Evolutionary conservation across 352 stramenopile genomes (phyloP), one percentile per base, ranked within the genome.

Genomic region (Nothophytophthora sp.): DNA sequence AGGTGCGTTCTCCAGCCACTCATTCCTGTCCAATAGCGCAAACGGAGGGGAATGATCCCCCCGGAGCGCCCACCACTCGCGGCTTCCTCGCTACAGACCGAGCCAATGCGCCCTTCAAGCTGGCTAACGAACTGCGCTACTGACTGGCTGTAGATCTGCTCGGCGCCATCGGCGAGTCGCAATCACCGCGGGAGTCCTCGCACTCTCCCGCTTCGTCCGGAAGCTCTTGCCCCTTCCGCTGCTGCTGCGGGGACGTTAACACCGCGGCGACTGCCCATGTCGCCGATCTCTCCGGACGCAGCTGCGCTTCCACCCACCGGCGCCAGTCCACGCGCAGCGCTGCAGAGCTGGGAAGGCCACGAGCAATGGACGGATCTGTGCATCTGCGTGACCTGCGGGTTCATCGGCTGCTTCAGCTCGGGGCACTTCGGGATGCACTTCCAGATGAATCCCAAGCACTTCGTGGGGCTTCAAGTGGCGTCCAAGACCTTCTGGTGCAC

Each of bases 311-410:
- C 37, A 47, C 40, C n/a, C 38, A 23, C 15, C 43, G 35, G 22
- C 16, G 3, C 19, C 36, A 19, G 41, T 16, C 5, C 18, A 46
- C n/a, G n/a, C 22, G 6, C 5, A 7, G 25, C 59, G 12, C 53
- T 73, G 4, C 43, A 74, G 25, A 65, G 57, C 34, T 83, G 70
- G 71, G 55, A 65, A 24, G 49, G 57, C 18, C 60, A 67, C 27
- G 43, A 42, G 0, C 42, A 71, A 28, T 72, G 57, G 51, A 57
- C 66, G 5, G 64, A 84, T 35, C 55, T 87, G 25, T 58, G 76
- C 24, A 33, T 88, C 3, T 90, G 79, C 41, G 61, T 90, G 11
- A 79, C 55, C 18, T 90, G 79, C 44, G 79, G 66, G 36, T 82
- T 82, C 51, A 57, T 90, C 13, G 79, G 65, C 25, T 90, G 79